phyloP scores from a whole-genome alignment of 2,329 filamentous ascomycete genomes.

The Tolypocladium tundrense region DNA sequence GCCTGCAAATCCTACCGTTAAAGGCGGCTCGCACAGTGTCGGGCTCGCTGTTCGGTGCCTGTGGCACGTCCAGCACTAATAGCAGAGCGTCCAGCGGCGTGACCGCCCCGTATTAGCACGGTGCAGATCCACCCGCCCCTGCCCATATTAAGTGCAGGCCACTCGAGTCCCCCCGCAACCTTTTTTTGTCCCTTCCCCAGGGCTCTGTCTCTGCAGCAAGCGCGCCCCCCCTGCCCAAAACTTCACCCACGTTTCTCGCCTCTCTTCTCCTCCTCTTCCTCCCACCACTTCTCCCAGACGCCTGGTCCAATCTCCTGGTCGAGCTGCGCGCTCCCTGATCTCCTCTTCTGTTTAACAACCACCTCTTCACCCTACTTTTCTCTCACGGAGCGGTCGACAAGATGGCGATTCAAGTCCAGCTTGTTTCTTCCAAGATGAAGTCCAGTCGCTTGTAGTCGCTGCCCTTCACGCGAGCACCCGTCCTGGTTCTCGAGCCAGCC shows the following conservation, averaged over 20 bases:
- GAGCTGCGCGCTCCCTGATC: background rate
- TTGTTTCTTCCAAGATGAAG: constrained; percentile 1
- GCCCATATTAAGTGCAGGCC: background rate
- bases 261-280: background rate
- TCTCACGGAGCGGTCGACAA: constrained; percentile 1
- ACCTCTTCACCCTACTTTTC: background rate
- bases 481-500: background rate
- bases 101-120: background rate
- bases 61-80: background rate
- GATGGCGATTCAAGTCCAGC: constrained; percentile 4
- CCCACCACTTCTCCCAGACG: background rate
- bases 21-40: background rate
- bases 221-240: background rate
- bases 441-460: background rate
- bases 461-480: background rate
- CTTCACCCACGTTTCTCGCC: background rate
- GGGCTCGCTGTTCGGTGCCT: background rate
- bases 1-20: background rate
- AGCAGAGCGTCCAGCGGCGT: background rate
- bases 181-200: background rate
- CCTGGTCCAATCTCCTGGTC: background rate
- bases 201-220: background rate
- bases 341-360: background rate
- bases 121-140: background rate
- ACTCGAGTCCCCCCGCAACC: background rate